Conservation (phyloP, 2,329 filamentous ascomycete genomes). For the Cladobotryum mycophilum region DNA sequence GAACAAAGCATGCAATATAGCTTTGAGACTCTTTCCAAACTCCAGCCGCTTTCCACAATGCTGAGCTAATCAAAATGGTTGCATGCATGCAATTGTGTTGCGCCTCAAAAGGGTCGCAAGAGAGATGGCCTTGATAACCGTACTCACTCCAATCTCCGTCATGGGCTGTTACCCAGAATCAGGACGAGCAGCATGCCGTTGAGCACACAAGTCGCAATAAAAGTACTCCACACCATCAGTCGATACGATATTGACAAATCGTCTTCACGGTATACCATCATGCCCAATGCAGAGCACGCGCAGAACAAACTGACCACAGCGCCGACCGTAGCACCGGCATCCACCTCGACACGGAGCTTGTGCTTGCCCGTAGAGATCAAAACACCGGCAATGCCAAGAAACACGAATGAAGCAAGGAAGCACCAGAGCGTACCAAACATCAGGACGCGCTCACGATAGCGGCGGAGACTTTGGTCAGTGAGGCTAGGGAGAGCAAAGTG, state of each 20-base stretch:
- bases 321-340: conserved; percentile 64
- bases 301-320: conserved; percentile 61
- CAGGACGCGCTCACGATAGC: conserved; percentile 50
- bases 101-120: no score
- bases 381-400: conserved; percentile 58
- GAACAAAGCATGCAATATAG: no score
- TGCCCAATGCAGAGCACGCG: conserved; percentile 54
- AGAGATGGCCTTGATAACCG: not conserved
- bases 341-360: conserved; percentile 63
- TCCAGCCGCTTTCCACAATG: no score
- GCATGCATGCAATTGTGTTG: no score
- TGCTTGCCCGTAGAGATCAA: conserved; percentile 63
- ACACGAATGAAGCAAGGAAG: conserved; percentile 53
- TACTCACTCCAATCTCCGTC: conserved; percentile 12
- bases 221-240: conserved; percentile 32
- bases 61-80: no score
- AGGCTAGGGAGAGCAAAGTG: conserved; percentile 50
- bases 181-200: conserved; percentile 39
- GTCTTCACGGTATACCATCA: conserved; percentile 48
- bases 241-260: conserved; percentile 37
- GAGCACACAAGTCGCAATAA: conserved; percentile 33
- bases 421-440: conserved; percentile 46
- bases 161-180: conserved; percentile 34
- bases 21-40: no score
- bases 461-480: conserved; percentile 42